Evolutionary conservation across 345 rosid species (phyloP).

Genomic region (Brassica juncea): DNA sequence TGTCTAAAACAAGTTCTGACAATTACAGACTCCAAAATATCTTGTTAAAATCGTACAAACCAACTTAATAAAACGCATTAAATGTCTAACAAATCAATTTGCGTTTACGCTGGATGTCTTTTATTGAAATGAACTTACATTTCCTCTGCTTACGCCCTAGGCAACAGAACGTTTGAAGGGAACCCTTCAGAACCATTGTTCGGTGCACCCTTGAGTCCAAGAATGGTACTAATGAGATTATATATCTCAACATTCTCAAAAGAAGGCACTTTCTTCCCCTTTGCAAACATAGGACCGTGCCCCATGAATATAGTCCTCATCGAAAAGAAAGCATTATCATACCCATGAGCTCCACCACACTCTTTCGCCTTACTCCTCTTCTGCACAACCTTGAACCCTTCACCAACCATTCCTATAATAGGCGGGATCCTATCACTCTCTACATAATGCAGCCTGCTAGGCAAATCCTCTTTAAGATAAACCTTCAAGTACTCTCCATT

Average conservation of each 20-base stretch:
- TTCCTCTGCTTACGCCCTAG: conserved; percentile 31
- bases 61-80: neutral
- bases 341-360: conserved; percentile 93
- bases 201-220: conserved; percentile 68
- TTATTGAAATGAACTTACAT: neutral
- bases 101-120: neutral
- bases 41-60: neutral
- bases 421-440: conserved; percentile 76
- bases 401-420: conserved; percentile 70
- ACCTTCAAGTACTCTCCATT: conserved; percentile 75
- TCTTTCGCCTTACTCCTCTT: conserved; percentile 54
- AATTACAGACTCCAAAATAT: neutral
- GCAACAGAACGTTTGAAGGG: conserved; percentile 52
- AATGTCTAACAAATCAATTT: neutral
- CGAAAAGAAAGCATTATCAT: conserved; percentile 85
- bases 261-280: conserved; percentile 82
- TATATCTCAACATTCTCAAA: conserved; percentile 94
- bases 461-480: conserved; percentile 83
- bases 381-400: conserved; percentile 81
- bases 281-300: conserved; percentile 79
- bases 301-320: conserved; percentile 93
- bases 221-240: conserved; percentile 77
- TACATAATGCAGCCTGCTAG: conserved; percentile 72
- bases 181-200: conserved; percentile 75
- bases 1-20: neutral